phyloP scores from a whole-genome alignment of 2,329 filamentous ascomycete genomes.

The Aureobasidium leucospermi region DNA sequence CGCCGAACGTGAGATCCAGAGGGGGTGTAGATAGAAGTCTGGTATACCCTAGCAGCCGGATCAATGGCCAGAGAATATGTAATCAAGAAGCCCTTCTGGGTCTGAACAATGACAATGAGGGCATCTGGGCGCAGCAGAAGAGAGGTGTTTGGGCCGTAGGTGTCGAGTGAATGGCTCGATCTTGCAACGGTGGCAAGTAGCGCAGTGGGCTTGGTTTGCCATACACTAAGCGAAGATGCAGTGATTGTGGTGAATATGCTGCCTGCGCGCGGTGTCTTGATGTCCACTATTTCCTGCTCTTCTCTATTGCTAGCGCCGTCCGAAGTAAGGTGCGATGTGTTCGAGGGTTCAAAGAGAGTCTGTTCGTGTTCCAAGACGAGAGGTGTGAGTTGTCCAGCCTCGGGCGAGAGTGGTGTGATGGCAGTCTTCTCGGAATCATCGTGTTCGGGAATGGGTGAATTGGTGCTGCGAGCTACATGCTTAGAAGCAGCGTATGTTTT shows the following conservation, averaged over 20 bases:
- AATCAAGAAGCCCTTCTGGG: conserved; percentile 76
- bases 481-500: conserved; percentile 74
- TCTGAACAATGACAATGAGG: conserved; percentile 85
- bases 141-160: conserved; percentile 78
- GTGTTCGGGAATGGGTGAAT: conserved; percentile 49
- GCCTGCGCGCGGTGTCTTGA: conserved; percentile 71
- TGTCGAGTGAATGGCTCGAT: conserved; percentile 68
- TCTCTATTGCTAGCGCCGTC: not conserved
- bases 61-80: conserved; percentile 90
- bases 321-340: not conserved
- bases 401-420: not conserved
- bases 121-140: conserved; percentile 86
- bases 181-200: conserved; percentile 79
- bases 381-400: conserved; percentile 6
- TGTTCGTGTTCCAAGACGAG: conserved; percentile 4
- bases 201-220: conserved; percentile 91
- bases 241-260: conserved; percentile 86
- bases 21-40: conserved; percentile 63
- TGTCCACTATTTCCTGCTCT: conserved; percentile 54
- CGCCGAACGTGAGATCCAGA: conserved; percentile 36
- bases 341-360: not conserved
- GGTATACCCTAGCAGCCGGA: conserved; percentile 74
- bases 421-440: conserved; percentile 40
- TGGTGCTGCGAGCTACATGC: conserved; percentile 45
- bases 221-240: conserved; percentile 76